phyloP scores from a whole-genome alignment of 495 filamentous ascomycete species.

The Aspergillus taichungensis region DNA sequence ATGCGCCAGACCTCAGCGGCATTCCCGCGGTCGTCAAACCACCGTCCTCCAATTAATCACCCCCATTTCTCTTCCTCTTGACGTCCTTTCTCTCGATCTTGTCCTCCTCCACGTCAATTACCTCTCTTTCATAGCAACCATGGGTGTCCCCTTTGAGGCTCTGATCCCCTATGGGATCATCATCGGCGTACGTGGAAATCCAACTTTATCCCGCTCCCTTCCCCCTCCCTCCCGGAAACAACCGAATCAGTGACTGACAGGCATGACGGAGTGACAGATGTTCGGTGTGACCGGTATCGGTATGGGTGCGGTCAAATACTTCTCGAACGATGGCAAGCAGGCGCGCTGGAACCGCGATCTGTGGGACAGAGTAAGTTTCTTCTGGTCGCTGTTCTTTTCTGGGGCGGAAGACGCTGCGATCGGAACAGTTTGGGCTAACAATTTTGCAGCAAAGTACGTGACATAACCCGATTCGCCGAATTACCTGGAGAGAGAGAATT shows the following conservation, averaged over 20 bases:
- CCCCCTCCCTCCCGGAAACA: background rate
- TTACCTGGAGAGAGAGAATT: no score
- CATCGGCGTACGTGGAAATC: slow-evolving; percentile 54
- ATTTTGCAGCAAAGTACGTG: slow-evolving; percentile 63
- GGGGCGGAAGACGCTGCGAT: slow-evolving; percentile 14
- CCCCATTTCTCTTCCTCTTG: slow-evolving; percentile 15
- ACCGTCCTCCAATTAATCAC: slow-evolving; percentile 8
- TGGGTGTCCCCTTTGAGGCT: slow-evolving; percentile 96
- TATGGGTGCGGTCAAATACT: slow-evolving; percentile 61
- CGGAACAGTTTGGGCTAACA: slow-evolving; percentile 32
- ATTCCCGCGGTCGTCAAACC: slow-evolving; percentile 6
- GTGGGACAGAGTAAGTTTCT: slow-evolving; percentile 78
- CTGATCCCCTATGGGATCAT: slow-evolving; percentile 92
- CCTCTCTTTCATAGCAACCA: slow-evolving; percentile 32
- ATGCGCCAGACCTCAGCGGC: slow-evolving; percentile 17
- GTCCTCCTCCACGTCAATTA: background rate
- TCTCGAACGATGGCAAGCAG: slow-evolving; percentile 83
- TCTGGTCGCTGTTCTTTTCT: slow-evolving; percentile 7
- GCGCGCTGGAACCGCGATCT: slow-evolving; percentile 73
- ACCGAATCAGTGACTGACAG: slow-evolving; percentile 1
- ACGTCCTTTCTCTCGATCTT: slow-evolving; percentile 2
- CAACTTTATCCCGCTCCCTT: background rate
- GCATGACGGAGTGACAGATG: slow-evolving; percentile 52
- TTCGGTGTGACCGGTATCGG: slow-evolving; percentile 76
- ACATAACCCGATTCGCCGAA: slow-evolving; percentile 1